Base-by-base conservation (phyloP, 192 early-diverging fungal species). In the Rhizophlyctis rosea region DNA sequence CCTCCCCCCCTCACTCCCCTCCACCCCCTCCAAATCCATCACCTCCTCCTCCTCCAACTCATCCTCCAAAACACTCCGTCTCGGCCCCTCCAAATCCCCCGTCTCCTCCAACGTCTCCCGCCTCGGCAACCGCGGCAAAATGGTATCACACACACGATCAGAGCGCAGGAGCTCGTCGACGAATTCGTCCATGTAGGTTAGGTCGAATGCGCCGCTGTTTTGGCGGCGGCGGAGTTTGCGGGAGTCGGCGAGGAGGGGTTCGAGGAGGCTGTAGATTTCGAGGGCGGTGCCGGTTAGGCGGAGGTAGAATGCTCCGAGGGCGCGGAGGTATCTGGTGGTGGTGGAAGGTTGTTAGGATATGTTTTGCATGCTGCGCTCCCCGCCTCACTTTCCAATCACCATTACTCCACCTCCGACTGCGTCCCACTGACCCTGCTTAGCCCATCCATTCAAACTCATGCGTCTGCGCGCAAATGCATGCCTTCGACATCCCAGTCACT, bases 151-250 rank as follows among this genome's bases (percentile, higher is more conserved):
- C 2, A 91, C 89, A 33, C 87, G 82, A 16, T 90, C 85, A 25
- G 90, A 84, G 13, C 77, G 67, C 51, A 98, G 74, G 24, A 98
- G 74, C 27, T 86, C 73, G 68, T 99, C 92, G 30, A 94, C 82
- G 69, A 97, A 95, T 69, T 93, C 87, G 64, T 98, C 95, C 86
- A 99, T 87, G 62, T 84, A 76, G 3, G 86, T 86, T 7, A 91
- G 62, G 31, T 71, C 68, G 33, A 67, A 79, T 4, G 76, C 77
- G 1, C 79, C 80, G 49, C 62, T 83, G 76, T 76, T 67, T 52
- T 64, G 62, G 39, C 83, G 56, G 53, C 79, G 62, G 25, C 94
- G 70, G 48, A 99, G 73, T 67, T 98, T 98, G 56, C 93, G 78
- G 50, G 86, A 90, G 64, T 99, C 94, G 50, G 81, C 75, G 54